Base-by-base conservation (phyloP, 345 rosid species). In the Raphanus raphanistrum region DNA sequence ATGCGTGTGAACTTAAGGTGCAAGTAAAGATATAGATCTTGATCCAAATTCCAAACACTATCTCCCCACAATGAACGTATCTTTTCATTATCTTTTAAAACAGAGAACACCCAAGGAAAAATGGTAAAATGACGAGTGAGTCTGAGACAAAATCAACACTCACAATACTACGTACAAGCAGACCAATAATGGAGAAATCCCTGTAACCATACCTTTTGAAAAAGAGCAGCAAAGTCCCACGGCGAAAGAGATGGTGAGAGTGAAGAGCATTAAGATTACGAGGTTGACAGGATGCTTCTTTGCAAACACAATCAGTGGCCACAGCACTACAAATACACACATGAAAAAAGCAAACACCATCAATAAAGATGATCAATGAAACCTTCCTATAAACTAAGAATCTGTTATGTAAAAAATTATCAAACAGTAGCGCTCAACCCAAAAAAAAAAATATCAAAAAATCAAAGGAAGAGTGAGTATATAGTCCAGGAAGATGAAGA, bases 201-300 rank as follows among this genome's bases (percentile, higher is more conserved):
- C 1, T 54, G 41, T 13, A 9, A 15, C 15, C 6, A 69, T 83
- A 89, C 97, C 94, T 66, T 77, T 76, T 0, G 87, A 76, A 33
- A 87, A 85, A 2, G 95, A 84, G 55, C 92, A 90, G 15, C 85
- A 76, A 8, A 90, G 61, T 13, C 97, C 93, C 4, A 87, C 68
- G 0, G 82, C 78, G 1, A 92, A 86, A 1, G 91, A 80, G 2
- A 88, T 65, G 8, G 80, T 5, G 58, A 85, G 29, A 2, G 97
- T 90, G 78, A 88, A 92, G 74, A 88, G 67, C 15, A 73, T 66
- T 0, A 92, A 82, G 15, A 92, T 70, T 8, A 90, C 15, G 57
- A 82, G 85, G 68, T 92, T 90, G 28, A 84, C 67, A 0, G 93
- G 95, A 76, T 90, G 93, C 58, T 50, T 80, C 82, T 86, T 84